Conservation (phyloP, 371 early-diverging fungal species). For the Capniomyces stellatus region DNA sequence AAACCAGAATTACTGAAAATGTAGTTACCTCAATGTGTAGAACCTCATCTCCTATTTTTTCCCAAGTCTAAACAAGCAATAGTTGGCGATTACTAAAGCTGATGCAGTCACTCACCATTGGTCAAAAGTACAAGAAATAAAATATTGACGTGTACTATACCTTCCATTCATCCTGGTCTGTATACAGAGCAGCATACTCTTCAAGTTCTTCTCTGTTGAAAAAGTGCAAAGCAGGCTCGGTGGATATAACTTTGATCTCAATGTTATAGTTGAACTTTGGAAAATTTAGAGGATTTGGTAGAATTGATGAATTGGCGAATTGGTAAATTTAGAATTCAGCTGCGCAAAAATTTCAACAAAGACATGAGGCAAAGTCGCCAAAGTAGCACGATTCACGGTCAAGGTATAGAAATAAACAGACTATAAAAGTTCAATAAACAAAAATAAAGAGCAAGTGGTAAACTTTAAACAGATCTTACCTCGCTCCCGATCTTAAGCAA, state of each 20-base stretch:
- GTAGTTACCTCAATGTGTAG: constrained; percentile 60
- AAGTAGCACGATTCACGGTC: no score
- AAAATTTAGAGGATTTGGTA: no score
- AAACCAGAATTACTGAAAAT: constrained; percentile 15
- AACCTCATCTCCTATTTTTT: constrained; percentile 67
- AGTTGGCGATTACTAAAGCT: background rate
- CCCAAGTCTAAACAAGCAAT: constrained; percentile 41
- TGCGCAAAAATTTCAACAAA: no score
- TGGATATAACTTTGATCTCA: constrained; percentile 51
- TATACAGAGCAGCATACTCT: constrained; percentile 27
- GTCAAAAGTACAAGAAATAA: background rate
- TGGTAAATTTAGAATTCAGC: no score
- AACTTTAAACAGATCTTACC: no score
- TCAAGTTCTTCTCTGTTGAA: constrained; percentile 31
- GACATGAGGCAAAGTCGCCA: no score
- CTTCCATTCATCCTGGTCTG: constrained; percentile 79
- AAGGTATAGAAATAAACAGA: no score
- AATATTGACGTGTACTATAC: constrained; percentile 18
- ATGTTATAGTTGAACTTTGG: no score
- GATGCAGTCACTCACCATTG: background rate
- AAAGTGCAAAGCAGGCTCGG: constrained; percentile 62
- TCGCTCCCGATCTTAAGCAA: no score
- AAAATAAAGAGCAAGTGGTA: no score
- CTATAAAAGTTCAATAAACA: no score
- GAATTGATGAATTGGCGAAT: no score